Percentiles rank a stretch among this genome's conserved stretches.
Conservation (phyloP, 1,284 basidiomycete species). For the Rhodotorula sp. region DNA sequence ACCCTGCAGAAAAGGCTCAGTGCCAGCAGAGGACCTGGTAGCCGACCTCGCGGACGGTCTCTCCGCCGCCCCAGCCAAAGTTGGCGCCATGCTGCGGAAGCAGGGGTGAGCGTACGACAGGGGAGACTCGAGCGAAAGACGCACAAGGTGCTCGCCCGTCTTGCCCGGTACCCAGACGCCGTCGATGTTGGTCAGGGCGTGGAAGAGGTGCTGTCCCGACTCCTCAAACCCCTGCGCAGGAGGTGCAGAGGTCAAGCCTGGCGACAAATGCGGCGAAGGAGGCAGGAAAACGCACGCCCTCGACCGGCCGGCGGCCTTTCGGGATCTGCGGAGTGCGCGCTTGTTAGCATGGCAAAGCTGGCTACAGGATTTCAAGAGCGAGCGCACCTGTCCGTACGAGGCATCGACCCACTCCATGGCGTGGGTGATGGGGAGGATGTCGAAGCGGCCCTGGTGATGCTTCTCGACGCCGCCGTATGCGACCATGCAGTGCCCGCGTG, state of each 20-base stretch:
- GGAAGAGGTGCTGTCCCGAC: constrained; percentile 32
- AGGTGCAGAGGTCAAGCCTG: not conserved
- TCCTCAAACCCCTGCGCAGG: constrained; percentile 35
- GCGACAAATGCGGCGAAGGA: not conserved
- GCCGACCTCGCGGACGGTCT: constrained; percentile 18
- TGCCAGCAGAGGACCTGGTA: constrained; percentile 39
- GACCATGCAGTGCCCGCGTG: constrained; percentile 18
- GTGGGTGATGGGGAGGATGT: constrained; percentile 34
- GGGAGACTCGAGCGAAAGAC: not conserved
- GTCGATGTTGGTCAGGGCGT: constrained; percentile 25
- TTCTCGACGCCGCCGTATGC: constrained; percentile 18
- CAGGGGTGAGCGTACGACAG: not conserved
- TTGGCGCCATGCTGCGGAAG: constrained; percentile 31
- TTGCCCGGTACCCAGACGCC: constrained; percentile 38
- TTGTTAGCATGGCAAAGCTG: no score
- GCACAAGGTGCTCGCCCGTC: constrained; percentile 34
- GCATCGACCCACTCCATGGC: constrained; percentile 39
- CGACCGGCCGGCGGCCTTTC: constrained; percentile 34
- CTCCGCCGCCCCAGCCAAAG: constrained; percentile 31
- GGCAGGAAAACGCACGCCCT: constrained; percentile 19
- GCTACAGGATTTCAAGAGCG: not conserved
- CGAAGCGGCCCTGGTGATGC: constrained; percentile 36
- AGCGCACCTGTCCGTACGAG: constrained; percentile 17
- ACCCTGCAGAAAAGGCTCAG: not conserved
- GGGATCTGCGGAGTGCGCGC: constrained; percentile 17